A percentile compares a stretch with the other conserved stretches of the same genome.
Evolutionary conservation across 192 early-diverging fungal species (phyloP).

Genomic region (Coemansia sp.): DNA sequence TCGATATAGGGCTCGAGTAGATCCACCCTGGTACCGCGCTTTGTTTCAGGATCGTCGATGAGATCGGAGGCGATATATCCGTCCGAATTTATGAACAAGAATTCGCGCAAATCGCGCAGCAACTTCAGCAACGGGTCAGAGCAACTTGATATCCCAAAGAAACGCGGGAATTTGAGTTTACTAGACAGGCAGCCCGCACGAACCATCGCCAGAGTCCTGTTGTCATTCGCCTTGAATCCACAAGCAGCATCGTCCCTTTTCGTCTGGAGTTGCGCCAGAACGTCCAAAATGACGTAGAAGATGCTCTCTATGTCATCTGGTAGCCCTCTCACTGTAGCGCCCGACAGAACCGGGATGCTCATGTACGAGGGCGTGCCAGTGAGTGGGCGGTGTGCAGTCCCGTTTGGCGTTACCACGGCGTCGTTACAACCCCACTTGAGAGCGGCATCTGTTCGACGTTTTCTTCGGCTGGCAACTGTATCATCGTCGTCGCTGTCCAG

Average conservation of each 20-base stretch:
- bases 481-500: neutral
- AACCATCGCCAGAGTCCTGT: neutral
- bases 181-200: neutral
- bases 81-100: neutral
- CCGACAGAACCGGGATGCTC: conserved; percentile 15
- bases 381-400: neutral
- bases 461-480: neutral
- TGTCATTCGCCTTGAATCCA: neutral
- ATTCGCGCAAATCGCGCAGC: neutral
- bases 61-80: neutral
- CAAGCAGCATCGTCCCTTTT: neutral
- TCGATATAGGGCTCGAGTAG: neutral
- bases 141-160: neutral
- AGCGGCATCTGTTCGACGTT: neutral
- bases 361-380: conserved; percentile 16
- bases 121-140: neutral
- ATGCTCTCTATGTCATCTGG: conserved; percentile 26
- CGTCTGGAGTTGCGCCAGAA: neutral
- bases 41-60: neutral
- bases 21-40: neutral
- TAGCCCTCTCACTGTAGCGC: neutral
- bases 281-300: conserved; percentile 20
- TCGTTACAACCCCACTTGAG: neutral
- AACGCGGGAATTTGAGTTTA: neutral
- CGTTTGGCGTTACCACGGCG: neutral